Evolutionary conservation across 2,329 filamentous ascomycete genomes (phyloP), one percentile per base, ranked within the genome.

Genomic region (Fusarium pininemorale): DNA sequence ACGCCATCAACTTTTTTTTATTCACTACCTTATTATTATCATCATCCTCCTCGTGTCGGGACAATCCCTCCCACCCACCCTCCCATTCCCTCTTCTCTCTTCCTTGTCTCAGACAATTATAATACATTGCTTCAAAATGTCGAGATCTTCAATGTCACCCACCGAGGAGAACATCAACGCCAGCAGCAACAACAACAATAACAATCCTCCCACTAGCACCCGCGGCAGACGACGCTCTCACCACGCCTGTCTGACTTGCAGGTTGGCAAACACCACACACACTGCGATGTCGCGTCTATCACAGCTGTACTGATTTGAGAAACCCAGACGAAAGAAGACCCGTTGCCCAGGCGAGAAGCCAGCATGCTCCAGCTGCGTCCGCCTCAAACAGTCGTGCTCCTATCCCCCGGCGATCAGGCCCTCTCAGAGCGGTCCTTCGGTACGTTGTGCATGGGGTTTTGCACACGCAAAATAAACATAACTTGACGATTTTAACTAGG

Each of bases 291-390:
- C 45, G 48, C 44, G 14, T 28, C 22, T 48, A 13, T 50, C 30
- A 32, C 42, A 53, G 51, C 38, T 42, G 8, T 50, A 51, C 28
- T 47, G 22, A 68, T 55, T 28, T 24, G 30, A 41, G 16, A 42
- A 39, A 14, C 56, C 51, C 65, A 81, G 85, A 76, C 79, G 85
- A 60, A 87, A 88, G 74, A 88, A 88, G 75, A 87, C 84, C 6
- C 83, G 86, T 39, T 88, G 86, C 74, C 86, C 86, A 0, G 86
- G 85, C 12, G 86, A 88, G 76, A 86, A 84, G 73, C 86, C 86
- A 10, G 81, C 84, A 3, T 88, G 86, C 66, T 88, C 86, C 15
- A 87, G 85, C 73, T 88, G 86, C 74, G 80, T 84, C 16, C 84
- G 86, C 22, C 80, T 88, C 14, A 84, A 83, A 56, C 86, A 88